Base-by-base conservation (phyloP, 2,329 filamentous ascomycete species). In the Helminthosporium solani region DNA sequence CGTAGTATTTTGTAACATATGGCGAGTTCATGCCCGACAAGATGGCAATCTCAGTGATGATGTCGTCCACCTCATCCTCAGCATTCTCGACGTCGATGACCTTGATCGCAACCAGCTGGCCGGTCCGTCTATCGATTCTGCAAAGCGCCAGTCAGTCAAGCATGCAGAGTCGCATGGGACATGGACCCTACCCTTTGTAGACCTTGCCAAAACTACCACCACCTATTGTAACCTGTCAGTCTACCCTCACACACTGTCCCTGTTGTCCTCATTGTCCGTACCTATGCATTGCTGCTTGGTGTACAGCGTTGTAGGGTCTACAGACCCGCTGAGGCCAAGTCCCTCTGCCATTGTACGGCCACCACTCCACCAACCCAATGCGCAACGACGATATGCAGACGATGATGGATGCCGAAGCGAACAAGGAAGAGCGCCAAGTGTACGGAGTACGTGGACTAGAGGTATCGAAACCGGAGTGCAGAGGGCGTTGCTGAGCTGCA, bases 11-110 rank as follows among this genome's bases (percentile, higher is more conserved):
- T 31, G 94, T 99, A 52, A 97, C 92, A 67, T 95, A 96, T 15
- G 90, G 90, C 15, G 92, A 97, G 73, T 95, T 89, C 56, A 99
- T 83, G 72, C 95, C 92, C 25, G 94, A 96, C 44, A 99, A 80
- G 61, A 99, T 97, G 57, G 92, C 90, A 59, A 99, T 97, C 74
- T 99, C 94, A 70, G 96, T 90, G 70, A 97, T 96, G 62, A 99
- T 99, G 73, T 99, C 94, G 75, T 97, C 94, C 59, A 99, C 92
- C 74, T 99, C 94, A 71, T 99, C 94, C 73, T 99, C 94, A 64
- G 94, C 94, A 75, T 94, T 96, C 73, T 99, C 94, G 57, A 99
- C 94, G 65, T 99, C 94, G 70, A 99, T 97, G 63, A 99, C 81
- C 73, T 99, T 99, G 77, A 99, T 99, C 21, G 94, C 94, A 40